Base-by-base conservation (phyloP, 805 yeast genomes). In the Brettanomyces sp. region DNA sequence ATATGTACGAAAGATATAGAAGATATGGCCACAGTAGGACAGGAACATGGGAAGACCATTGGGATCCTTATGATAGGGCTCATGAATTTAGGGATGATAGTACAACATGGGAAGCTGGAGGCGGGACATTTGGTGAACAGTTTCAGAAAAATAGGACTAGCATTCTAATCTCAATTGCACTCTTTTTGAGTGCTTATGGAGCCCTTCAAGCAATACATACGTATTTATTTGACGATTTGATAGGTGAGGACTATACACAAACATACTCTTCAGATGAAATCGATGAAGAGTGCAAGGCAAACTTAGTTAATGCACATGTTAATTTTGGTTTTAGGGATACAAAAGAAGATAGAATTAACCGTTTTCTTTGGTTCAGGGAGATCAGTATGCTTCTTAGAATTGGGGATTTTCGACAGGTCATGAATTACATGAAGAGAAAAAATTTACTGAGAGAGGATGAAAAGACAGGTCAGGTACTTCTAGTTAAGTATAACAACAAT, bases 281-380 rank as follows among this genome's bases (percentile, higher is more conserved):
- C 4, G 72, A 73, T 45, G 73, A 70, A 28, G 67, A 57, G 39
- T 65, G 69, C 23, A 74, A 67, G 49, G 45, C 50, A 13, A 76
- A 68, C 47, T 64, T 69, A 50, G 54, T 54, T 8, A 62, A 63
- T 30, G 75, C 79, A 0, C 70, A 71, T 46, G 51, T 63, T 14
- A 80, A 79, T 56, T 77, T 68, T 54, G 82, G 82, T 2, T 57
- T 72, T 36, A 85, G 78, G 30, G 62, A 56, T 5, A 67, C 71
- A 21, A 72, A 74, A 49, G 59, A 72, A 42, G 73, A 77, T 3
- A 65, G 85, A 35, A 68, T 80, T 24, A 65, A 70, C 47, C 65
- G 87, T 48, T 80, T 80, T 55, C 51, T 80, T 46, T 76, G 80
- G 80, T 76, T 75, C 54, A 65, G 80, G 53, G 52, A 60, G 40